These are phyloP conservation scores for Sarocladium kiliense DNA, from an alignment of 2,329 filamentous ascomycete genomes.

Conservation along the genomic window DNA sequence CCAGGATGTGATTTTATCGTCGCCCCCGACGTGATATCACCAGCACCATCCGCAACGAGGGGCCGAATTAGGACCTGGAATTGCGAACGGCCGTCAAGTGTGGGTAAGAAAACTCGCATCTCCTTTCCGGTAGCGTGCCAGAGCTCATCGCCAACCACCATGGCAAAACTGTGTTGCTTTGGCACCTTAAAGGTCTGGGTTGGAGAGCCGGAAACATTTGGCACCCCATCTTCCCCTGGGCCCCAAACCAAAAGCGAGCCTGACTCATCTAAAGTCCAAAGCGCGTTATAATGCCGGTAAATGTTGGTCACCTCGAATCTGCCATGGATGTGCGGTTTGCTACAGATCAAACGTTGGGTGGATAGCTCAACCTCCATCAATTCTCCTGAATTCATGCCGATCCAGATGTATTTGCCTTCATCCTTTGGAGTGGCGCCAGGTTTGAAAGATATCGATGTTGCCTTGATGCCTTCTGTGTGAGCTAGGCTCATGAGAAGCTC, in stretches of 20 bases:
- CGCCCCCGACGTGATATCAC: slow-evolving; percentile 83
- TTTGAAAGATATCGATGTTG: slow-evolving; percentile 79
- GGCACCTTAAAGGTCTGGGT: slow-evolving; percentile 70
- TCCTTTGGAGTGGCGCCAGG: slow-evolving; percentile 71
- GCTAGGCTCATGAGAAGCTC: slow-evolving; percentile 74
- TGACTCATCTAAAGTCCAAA: slow-evolving; percentile 91
- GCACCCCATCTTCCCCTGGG: slow-evolving; percentile 64
- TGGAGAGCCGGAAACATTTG: slow-evolving; percentile 69
- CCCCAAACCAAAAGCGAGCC: slow-evolving; percentile 86
- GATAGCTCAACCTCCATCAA: slow-evolving; percentile 82
- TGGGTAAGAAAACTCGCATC: slow-evolving; percentile 76
- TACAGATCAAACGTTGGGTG: slow-evolving; percentile 64
- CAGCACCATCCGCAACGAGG: slow-evolving; percentile 65
- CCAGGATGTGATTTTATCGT: slow-evolving; percentile 69
- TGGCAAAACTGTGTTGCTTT: slow-evolving; percentile 79
- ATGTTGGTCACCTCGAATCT: slow-evolving; percentile 79
- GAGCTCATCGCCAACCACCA: slow-evolving; percentile 76
- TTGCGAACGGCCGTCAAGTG: slow-evolving; percentile 58
- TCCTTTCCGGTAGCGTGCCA: slow-evolving; percentile 89
- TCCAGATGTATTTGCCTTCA: slow-evolving; percentile 80
- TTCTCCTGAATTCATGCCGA: slow-evolving; percentile 84
- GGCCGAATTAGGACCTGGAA: slow-evolving; percentile 73
- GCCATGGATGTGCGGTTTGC: slow-evolving; percentile 67
- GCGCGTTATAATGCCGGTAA: slow-evolving; percentile 76
- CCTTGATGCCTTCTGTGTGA: slow-evolving; percentile 80